Evolutionary conservation across 257 asterid species (phyloP), one percentile per base, ranked within the genome.

Genomic region (Gardenia jasminoides): DNA sequence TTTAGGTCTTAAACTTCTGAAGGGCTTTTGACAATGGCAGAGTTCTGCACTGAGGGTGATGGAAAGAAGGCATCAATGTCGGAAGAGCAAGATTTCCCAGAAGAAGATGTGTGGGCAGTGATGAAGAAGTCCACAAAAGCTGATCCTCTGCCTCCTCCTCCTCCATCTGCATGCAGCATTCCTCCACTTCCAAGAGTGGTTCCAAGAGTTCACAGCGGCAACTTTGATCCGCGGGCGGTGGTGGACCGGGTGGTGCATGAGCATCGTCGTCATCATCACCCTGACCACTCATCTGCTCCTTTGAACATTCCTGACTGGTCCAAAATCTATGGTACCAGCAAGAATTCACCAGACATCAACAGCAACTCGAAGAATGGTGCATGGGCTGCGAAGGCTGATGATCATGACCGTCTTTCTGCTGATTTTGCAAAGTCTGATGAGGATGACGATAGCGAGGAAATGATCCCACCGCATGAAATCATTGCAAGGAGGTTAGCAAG

Each of bases 381-480:
- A 22, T 22, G 59, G 26, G 24, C 19, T 33, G 41, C 13, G 28
- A 67, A 19, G 22, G 79, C 30, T 31, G 73, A 36, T 47, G 70
- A 56, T 26, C 74, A n/a, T 59, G 46, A 16, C 5, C n/a, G 47
- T 12, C 0, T 3, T 22, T 50, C 6, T 33, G 17, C 26, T 50
- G 56, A 24, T 22, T 39, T 20, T 10, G 74, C 20, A 33, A 65
- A 47, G 6, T 44, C 6, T 33, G 76, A 44, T 36, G 83, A 22
- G 4, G 83, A 76, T 0, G 88, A 76, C 0, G 88, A 79, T 17
- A 85, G 48, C 10, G 88, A 75, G 8, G 87, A 83, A 4, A 72
- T 84, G 85, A 67, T 87, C 9, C 93, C 92, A 46, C 97, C 96
- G 1, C 97, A 92, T 86, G 91, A 86, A 43, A 75, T 85, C 64